Percentiles rank a stretch among this genome's conserved stretches.
Evolutionary conservation across 805 yeast species (phyloP).

Genomic region (Isabelozyma heimii): DNA sequence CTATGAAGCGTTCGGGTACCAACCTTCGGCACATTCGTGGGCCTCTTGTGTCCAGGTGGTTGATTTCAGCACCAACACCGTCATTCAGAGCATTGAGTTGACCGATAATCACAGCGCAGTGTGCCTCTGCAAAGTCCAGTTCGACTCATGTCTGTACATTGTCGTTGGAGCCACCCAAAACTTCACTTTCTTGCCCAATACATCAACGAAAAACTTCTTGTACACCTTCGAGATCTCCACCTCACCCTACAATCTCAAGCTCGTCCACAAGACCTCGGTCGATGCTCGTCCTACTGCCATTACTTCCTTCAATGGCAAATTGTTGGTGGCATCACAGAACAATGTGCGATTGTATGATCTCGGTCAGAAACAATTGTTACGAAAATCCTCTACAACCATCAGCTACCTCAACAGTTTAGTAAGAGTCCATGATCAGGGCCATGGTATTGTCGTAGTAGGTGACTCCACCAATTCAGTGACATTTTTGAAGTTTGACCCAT

Average conservation of each 20-base stretch:
- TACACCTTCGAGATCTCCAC: slow-evolving; percentile 37
- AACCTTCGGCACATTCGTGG: slow-evolving; percentile 29
- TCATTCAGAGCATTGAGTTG: slow-evolving; percentile 45
- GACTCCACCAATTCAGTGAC: slow-evolving; percentile 70
- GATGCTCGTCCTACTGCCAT: slow-evolving; percentile 49
- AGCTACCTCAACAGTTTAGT: slow-evolving; percentile 48
- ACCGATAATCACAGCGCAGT: slow-evolving; percentile 42
- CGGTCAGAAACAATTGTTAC: slow-evolving; percentile 76
- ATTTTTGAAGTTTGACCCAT: slow-evolving; percentile 50
- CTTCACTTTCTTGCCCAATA: slow-evolving; percentile 25
- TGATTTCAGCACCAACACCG: slow-evolving; percentile 27
- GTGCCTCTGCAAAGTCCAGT: slow-evolving; percentile 31
- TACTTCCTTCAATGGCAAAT: slow-evolving; percentile 49
- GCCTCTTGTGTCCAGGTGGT: slow-evolving; percentile 55
- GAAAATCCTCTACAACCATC: slow-evolving; percentile 54
- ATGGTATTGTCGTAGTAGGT: slow-evolving; percentile 59
- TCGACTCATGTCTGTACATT: slow-evolving; percentile 31
- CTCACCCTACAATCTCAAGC: slow-evolving; percentile 26
- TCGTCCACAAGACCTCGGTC: slow-evolving; percentile 60
- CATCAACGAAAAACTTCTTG: slow-evolving; percentile 24
- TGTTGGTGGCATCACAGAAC: slow-evolving; percentile 58
- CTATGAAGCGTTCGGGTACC: slow-evolving; percentile 47
- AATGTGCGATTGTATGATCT: slow-evolving; percentile 61
- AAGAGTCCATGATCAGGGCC: slow-evolving; percentile 51
- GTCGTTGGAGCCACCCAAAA: slow-evolving; percentile 44